phyloP scores from a whole-genome alignment of 371 early-diverging fungal species.

The Mortierella sp. region DNA sequence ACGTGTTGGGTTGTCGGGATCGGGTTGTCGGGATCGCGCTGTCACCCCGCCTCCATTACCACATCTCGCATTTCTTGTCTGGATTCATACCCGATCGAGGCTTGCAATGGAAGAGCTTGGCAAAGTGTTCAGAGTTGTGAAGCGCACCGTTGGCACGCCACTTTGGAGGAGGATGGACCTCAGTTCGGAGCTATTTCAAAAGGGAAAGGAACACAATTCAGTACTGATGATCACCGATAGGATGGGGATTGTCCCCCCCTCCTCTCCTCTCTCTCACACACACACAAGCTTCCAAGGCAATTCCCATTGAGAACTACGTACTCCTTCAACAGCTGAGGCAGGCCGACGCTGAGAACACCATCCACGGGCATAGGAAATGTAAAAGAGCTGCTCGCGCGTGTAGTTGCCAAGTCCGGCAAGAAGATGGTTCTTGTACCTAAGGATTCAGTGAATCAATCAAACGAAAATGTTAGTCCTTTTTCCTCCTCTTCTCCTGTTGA shows the following conservation, averaged over 20 bases:
- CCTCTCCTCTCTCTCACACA: too few relatives aligned
- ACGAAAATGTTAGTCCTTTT: background rate
- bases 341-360: constrained; percentile 65
- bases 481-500: too few relatives aligned
- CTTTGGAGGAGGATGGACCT: constrained; percentile 65
- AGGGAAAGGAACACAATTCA: background rate
- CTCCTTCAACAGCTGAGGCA: constrained; percentile 57
- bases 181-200: constrained; percentile 52
- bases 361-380: constrained; percentile 64
- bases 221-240: background rate
- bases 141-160: constrained; percentile 77
- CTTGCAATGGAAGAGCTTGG: constrained; percentile 71
- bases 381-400: constrained; percentile 67
- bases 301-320: constrained; percentile 38
- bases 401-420: constrained; percentile 64
- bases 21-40: too few relatives aligned
- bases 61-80: constrained; percentile 61
- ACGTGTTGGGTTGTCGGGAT: too few relatives aligned
- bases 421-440: constrained; percentile 49
- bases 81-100: constrained; percentile 68
- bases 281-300: constrained; percentile 1
- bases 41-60: constrained; percentile 46
- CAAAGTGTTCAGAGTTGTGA: constrained; percentile 73
- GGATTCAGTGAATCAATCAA: too few relatives aligned
- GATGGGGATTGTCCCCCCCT: too few relatives aligned